Evolutionary conservation across 1,284 basidiomycete genomes (phyloP).

Genomic region (Ustilago shanxiensis): DNA sequence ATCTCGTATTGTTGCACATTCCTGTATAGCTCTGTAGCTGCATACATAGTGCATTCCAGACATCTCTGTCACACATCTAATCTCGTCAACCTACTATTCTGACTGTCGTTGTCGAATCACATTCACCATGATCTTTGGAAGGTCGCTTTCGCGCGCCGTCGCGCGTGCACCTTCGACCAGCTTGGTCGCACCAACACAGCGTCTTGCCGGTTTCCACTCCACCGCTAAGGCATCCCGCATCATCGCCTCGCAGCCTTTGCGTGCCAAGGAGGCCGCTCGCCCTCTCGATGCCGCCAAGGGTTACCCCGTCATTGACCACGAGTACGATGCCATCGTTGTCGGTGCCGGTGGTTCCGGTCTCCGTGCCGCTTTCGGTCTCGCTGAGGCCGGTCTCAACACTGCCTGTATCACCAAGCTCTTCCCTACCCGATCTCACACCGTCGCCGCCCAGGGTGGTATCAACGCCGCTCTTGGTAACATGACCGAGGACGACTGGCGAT

Average conservation of each 20-base stretch:
- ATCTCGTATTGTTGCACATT: not conserved
- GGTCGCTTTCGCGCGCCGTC: constrained; percentile 55
- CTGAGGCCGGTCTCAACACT: constrained; percentile 96
- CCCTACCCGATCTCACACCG: constrained; percentile 99
- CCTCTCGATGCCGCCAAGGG: constrained; percentile 71
- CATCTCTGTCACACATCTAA: not conserved
- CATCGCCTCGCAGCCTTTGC: constrained; percentile 81
- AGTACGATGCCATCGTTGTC: constrained; percentile 71
- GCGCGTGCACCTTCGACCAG: constrained; percentile 52
- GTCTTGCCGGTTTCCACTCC: constrained; percentile 60
- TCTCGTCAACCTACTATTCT: not conserved
- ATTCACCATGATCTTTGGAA: constrained; percentile 49
- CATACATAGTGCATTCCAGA: constrained; percentile 1
- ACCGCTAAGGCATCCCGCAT: constrained; percentile 72
- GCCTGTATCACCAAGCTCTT: constrained; percentile 97
- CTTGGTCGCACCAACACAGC: constrained; percentile 44
- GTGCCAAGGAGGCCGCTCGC: constrained; percentile 81
- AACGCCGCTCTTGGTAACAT: constrained; percentile 97
- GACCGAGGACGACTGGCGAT: constrained; percentile 87
- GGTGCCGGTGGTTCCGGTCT: constrained; percentile 97
- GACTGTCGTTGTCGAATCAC: constrained; percentile 11
- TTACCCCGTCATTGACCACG: constrained; percentile 97
- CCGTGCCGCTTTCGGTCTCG: constrained; percentile 97
- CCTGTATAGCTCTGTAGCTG: constrained; percentile 11
- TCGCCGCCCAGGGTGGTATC: constrained; percentile 99